Percentiles rank a stretch among this genome's conserved stretches.
Conservation (phyloP, 2,329 filamentous ascomycete species). For the Fusarium tricinctum region DNA sequence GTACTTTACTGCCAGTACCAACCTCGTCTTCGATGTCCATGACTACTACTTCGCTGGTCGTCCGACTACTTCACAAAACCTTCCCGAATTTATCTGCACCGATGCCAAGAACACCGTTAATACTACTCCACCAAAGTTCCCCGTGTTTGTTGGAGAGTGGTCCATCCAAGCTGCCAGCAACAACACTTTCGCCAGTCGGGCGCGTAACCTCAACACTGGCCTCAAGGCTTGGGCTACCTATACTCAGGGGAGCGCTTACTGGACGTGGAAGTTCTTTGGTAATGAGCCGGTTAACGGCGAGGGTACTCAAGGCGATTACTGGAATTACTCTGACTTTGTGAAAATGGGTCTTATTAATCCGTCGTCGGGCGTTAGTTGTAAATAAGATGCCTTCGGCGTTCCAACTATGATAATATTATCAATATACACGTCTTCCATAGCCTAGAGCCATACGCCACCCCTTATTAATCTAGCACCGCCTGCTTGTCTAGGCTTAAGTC, state of each 20-base stretch:
- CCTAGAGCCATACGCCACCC: too few relatives aligned
- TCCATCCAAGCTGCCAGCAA: not conserved
- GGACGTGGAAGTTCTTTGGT: not conserved
- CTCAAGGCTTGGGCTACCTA: not conserved
- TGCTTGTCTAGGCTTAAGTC: too few relatives aligned
- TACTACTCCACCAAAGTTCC: not conserved
- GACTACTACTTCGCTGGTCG: not conserved
- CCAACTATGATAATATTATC: too few relatives aligned
- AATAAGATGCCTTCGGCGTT: not conserved
- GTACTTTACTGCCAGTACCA: not conserved
- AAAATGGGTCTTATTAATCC: not conserved
- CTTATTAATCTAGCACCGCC: too few relatives aligned
- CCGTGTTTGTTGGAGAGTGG: not conserved
- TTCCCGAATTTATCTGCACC: not conserved
- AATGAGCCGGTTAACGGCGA: not conserved
- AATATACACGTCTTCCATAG: too few relatives aligned
- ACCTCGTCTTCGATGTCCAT: not conserved
- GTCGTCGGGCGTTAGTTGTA: not conserved
- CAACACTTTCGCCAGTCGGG: not conserved
- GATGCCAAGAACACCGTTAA: not conserved
- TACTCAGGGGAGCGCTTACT: not conserved
- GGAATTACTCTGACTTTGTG: not conserved
- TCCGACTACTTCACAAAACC: not conserved
- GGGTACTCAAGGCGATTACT: not conserved
- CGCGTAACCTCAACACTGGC: not conserved